Base-by-base conservation (phyloP, 1,284 basidiomycete genomes). In the Ceratobasidium sp. region DNA sequence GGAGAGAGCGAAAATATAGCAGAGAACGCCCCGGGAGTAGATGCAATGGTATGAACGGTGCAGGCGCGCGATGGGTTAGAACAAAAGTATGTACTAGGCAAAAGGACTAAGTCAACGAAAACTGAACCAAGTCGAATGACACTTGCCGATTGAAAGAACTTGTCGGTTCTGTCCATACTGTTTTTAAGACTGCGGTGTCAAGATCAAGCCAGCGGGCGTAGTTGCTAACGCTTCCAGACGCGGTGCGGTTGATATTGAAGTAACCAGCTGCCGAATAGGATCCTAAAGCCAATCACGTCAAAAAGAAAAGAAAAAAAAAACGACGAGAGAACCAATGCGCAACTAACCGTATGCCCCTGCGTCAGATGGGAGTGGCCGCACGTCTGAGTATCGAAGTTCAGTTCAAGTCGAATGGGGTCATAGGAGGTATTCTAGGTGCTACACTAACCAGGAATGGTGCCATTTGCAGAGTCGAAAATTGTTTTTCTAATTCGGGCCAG, bases 181-280 rank as follows among this genome's bases (percentile, higher is more conserved):
- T 86, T 52, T 84, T 83, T 9, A 85, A 82, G 34, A 89, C 79
- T 0, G 83, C 89, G 73, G 85, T 79, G 73, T 92, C 90, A 36
- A 92, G 79, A 75, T 92, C 89, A 39, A 92, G 82, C 86, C 88
- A 92, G 50, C 91, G 84, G 26, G 79, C 82, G 76, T 89, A 92
- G 75, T 85, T 80, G 0, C 84, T 82, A 2, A 84, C 78, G 1
- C 39, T 41, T 9, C 43, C 60, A 12, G 76, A 60, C 5, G 78
- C 50, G 1, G 80, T 82, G 1, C 79, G 75, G 65, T 83, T 86
- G 0, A 86, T 83, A 2, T 90, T 75, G 0, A 92, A 79, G 76
- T 87, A 85, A 3, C 90, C 90, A 10, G 90, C 87, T 6, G 86
- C 87, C 5, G 86, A 83, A 76, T 89, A 92, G 2, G 90, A 91